Evolutionary conservation across 2,329 filamentous ascomycete genomes (phyloP).

Genomic region (Colletotrichum siamense): DNA sequence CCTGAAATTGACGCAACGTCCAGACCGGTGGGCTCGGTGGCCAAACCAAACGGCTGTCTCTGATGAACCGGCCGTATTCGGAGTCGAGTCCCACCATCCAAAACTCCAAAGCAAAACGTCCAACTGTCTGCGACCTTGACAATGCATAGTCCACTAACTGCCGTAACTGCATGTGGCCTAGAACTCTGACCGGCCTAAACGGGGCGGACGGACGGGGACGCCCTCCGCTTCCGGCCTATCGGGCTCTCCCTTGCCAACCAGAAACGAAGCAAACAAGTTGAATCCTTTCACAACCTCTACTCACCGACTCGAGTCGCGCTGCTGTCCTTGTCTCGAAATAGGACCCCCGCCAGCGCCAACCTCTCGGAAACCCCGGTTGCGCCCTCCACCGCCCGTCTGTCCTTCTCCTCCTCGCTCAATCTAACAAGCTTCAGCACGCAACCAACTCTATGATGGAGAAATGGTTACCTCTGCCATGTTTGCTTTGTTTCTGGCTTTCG

Average conservation of each 20-base stretch:
- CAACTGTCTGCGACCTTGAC: neutral
- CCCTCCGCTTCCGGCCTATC: slow-evolving; percentile 1
- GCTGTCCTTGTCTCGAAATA: neutral
- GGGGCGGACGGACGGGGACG: neutral
- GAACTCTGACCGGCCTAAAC: neutral
- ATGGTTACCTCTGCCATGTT: neutral
- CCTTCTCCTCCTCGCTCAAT: neutral
- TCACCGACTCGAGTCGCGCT: slow-evolving; percentile 10
- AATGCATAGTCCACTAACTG: slow-evolving; percentile 5
- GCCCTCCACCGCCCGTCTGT: neutral
- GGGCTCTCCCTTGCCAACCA: slow-evolving; percentile 1
- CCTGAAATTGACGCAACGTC: slow-evolving; percentile 3
- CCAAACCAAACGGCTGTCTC: neutral
- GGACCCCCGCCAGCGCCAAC: neutral
- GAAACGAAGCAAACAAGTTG: neutral
- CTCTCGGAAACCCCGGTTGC: slow-evolving; percentile 12
- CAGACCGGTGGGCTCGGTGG: neutral
- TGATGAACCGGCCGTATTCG: slow-evolving; percentile 2
- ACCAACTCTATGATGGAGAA: neutral
- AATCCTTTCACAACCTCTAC: neutral
- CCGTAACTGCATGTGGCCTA: neutral
- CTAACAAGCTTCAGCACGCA: slow-evolving; percentile 1
- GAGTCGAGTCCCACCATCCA: neutral
- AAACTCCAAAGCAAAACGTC: neutral
- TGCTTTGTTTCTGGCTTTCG: neutral